These are phyloP conservation scores for Scutellaria galericulata DNA, from an alignment of 257 asterid genomes.

Conservation along the genomic window DNA sequence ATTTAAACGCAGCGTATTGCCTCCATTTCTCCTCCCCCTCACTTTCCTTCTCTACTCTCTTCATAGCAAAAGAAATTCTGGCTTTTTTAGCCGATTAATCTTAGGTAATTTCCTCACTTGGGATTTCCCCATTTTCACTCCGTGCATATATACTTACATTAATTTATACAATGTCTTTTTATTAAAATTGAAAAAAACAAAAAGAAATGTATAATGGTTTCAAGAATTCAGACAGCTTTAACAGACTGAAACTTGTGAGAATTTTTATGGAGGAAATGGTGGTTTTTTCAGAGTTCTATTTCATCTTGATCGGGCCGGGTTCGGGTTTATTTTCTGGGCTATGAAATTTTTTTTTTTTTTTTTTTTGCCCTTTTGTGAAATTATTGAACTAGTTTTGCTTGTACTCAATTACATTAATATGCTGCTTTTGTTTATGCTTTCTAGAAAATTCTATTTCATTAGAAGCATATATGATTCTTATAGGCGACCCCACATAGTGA, in stretches of 20 bases:
- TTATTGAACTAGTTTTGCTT: neutral
- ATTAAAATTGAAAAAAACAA: neutral
- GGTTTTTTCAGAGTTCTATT: too few relatives aligned
- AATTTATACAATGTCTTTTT: too few relatives aligned
- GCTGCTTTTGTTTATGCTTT: too few relatives aligned
- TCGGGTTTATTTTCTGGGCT: too few relatives aligned
- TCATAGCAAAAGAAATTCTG: neutral
- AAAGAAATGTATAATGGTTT: neutral
- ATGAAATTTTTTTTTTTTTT: neutral
- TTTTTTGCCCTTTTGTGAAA: neutral
- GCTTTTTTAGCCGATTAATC: neutral
- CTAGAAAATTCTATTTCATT: too few relatives aligned
- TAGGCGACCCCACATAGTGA: neutral
- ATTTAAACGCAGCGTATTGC: constrained; percentile 44
- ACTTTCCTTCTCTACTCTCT: constrained; percentile 36
- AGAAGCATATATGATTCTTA: neutral
- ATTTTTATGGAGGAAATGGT: too few relatives aligned
- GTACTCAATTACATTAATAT: too few relatives aligned
- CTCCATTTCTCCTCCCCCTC: constrained; percentile 45
- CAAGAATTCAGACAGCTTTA: neutral
- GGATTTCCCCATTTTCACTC: constrained; percentile 1
- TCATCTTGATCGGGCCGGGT: too few relatives aligned
- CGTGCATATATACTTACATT: neutral
- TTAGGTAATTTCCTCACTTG: constrained; percentile 37
- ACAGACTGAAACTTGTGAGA: neutral